Conservation (phyloP, 1,284 basidiomycete species). For the Hypsizygus ulmarius region DNA sequence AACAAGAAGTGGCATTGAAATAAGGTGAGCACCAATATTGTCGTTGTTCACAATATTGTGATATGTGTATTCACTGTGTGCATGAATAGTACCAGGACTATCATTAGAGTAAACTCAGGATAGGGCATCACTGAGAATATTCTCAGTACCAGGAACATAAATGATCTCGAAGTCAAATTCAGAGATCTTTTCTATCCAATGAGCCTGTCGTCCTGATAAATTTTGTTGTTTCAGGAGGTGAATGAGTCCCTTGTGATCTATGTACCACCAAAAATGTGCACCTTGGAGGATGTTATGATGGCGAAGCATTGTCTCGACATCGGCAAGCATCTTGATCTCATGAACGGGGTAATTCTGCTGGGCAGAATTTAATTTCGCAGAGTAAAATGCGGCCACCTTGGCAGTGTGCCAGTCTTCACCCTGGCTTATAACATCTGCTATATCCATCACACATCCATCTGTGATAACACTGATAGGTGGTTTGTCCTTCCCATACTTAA, state of each 20-base stretch:
- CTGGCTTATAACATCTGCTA: no score
- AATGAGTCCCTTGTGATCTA: slow-evolving; percentile 36
- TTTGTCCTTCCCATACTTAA: slow-evolving; percentile 30
- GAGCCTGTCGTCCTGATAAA: slow-evolving; percentile 31
- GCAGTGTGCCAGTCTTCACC: no score
- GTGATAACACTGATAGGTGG: no score
- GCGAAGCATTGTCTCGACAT: slow-evolving; percentile 32
- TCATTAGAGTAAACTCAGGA: slow-evolving; percentile 30
- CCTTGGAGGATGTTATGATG: slow-evolving; percentile 32
- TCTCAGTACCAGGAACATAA: slow-evolving; percentile 30
- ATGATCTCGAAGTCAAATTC: slow-evolving; percentile 30
- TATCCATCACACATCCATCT: no score
- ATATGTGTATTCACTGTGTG: slow-evolving; percentile 22
- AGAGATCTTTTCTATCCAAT: slow-evolving; percentile 36
- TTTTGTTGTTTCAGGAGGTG: slow-evolving; percentile 31
- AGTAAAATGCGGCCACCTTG: slow-evolving; percentile 33
- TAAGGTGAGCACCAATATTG: slow-evolving; percentile 1
- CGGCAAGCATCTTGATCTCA: slow-evolving; percentile 35
- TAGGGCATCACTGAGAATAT: slow-evolving; percentile 32
- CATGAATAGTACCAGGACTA: slow-evolving; percentile 20
- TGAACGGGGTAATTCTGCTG: slow-evolving; percentile 40
- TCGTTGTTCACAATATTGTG: slow-evolving; percentile 20
- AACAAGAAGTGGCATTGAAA: slow-evolving; percentile 19
- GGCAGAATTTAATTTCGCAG: slow-evolving; percentile 34
- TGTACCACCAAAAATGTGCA: slow-evolving; percentile 29